Evolutionary conservation across 768 basidiomycete genomes (phyloP).

Genomic region (Rhodocollybia butyracea): DNA sequence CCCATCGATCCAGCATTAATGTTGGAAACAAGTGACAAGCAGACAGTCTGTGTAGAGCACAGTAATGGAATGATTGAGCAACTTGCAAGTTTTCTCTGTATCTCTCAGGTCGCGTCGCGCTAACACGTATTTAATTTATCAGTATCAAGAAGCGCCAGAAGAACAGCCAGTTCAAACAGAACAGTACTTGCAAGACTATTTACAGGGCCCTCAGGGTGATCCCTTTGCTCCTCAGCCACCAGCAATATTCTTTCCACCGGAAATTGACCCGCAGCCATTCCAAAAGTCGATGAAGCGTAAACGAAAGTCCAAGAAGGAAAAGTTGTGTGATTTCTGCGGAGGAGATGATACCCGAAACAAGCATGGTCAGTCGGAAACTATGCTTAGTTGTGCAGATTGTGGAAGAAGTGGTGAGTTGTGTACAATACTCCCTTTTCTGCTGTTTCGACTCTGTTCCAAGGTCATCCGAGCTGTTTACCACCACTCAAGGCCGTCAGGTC

Average conservation of each 20-base stretch:
- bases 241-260: slow-evolving; percentile 46
- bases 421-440: neutral
- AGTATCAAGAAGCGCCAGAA: neutral
- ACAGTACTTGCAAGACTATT: slow-evolving; percentile 43
- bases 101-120: slow-evolving; percentile 72
- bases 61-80: slow-evolving; percentile 17
- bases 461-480: slow-evolving; percentile 74
- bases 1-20: slow-evolving; percentile 80
- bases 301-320: slow-evolving; percentile 48
- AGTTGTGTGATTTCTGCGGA: slow-evolving; percentile 76
- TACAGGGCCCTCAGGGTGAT: slow-evolving; percentile 78
- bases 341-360: slow-evolving; percentile 63
- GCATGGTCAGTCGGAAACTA: slow-evolving; percentile 51
- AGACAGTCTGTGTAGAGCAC: slow-evolving; percentile 36
- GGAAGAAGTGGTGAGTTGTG: slow-evolving; percentile 68
- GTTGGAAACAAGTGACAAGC: slow-evolving; percentile 50
- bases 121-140: slow-evolving; percentile 8
- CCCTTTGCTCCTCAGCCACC: slow-evolving; percentile 71
- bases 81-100: slow-evolving; percentile 20
- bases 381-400: slow-evolving; percentile 82
- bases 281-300: slow-evolving; percentile 47
- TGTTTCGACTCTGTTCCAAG: slow-evolving; percentile 33
- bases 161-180: slow-evolving; percentile 22
- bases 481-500: slow-evolving; percentile 45
- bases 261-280: slow-evolving; percentile 35